phyloP scores from a whole-genome alignment of 164 flowering plant species.

The Akebia trifoliata region DNA sequence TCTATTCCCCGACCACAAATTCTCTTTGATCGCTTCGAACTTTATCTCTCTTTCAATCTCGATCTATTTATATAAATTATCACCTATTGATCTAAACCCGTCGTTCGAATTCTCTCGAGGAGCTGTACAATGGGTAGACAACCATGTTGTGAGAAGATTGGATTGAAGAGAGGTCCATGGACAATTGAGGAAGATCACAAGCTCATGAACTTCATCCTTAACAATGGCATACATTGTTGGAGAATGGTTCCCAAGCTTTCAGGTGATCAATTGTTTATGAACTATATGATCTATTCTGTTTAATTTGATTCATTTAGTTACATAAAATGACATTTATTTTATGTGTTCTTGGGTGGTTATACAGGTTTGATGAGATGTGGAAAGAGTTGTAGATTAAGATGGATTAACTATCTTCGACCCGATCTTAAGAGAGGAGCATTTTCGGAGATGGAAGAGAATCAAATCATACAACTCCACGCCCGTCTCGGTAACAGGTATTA shows the following conservation, averaged over 20 bases:
- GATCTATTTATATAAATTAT: not conserved
- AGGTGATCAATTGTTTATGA: constrained; percentile 27
- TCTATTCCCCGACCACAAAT: constrained; percentile 11
- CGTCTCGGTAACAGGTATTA: constrained; percentile 60
- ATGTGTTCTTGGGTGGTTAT: not conserved
- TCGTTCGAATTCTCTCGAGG: not conserved
- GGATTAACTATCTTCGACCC: constrained; percentile 79
- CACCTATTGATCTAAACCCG: no score
- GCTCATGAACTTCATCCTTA: constrained; percentile 64
- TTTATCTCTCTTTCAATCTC: not conserved
- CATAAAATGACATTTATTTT: not conserved
- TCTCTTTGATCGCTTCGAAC: not conserved
- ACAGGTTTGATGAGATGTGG: constrained; percentile 75
- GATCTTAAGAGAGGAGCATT: constrained; percentile 72
- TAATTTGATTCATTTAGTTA: not conserved
- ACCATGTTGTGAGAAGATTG: constrained; percentile 75
- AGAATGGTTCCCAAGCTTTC: constrained; percentile 71
- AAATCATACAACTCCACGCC: constrained; percentile 62
- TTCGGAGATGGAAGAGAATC: constrained; percentile 56
- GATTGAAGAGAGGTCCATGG: constrained; percentile 82
- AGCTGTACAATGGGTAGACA: constrained; percentile 59
- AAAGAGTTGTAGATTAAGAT: constrained; percentile 74
- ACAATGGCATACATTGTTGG: constrained; percentile 83
- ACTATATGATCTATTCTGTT: not conserved
- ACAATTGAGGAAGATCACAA: constrained; percentile 78